Evolutionary conservation across 805 yeast species (phyloP).

Genomic region (Clavispora vitiphila): DNA sequence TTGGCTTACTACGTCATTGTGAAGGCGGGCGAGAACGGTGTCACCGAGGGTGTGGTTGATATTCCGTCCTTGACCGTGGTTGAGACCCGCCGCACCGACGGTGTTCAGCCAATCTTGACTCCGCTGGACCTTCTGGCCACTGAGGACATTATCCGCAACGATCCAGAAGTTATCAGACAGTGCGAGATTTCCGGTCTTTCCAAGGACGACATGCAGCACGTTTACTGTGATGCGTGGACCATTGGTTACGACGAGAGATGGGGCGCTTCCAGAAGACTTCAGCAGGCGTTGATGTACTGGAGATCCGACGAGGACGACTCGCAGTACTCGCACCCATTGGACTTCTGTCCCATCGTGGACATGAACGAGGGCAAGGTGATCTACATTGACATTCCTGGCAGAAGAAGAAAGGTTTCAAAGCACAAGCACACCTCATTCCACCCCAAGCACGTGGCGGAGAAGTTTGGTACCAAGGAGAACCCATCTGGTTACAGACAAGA

Average conservation of each 20-base stretch:
- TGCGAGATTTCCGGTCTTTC: slow-evolving; percentile 68
- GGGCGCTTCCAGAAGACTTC: slow-evolving; percentile 71
- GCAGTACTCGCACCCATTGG: slow-evolving; percentile 70
- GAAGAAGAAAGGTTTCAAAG: slow-evolving; percentile 67
- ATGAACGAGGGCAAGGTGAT: slow-evolving; percentile 65
- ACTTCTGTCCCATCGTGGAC: slow-evolving; percentile 79
- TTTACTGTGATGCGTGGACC: slow-evolving; percentile 67
- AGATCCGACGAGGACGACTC: slow-evolving; percentile 73
- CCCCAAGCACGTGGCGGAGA: slow-evolving; percentile 57
- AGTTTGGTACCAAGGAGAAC: slow-evolving; percentile 47
- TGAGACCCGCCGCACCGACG: slow-evolving; percentile 45
- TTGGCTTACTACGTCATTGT: slow-evolving; percentile 62
- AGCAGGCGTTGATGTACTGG: slow-evolving; percentile 78
- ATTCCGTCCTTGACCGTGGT: slow-evolving; percentile 44
- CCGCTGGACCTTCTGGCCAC: slow-evolving; percentile 60
- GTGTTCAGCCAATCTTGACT: slow-evolving; percentile 72
- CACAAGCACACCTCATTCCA: slow-evolving; percentile 67
- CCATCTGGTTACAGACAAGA: slow-evolving; percentile 54
- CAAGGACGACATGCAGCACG: slow-evolving; percentile 51
- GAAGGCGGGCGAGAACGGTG: slow-evolving; percentile 53
- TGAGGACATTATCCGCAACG: slow-evolving; percentile 63
- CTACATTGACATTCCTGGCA: slow-evolving; percentile 68
- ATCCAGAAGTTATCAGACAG: slow-evolving; percentile 68
- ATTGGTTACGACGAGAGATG: slow-evolving; percentile 72
- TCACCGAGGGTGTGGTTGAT: slow-evolving; percentile 69